A percentile compares a stretch with the other conserved stretches of the same genome.
Evolutionary conservation across 768 basidiomycete genomes (phyloP).

Genomic region (Strobilomyces dryophilus): DNA sequence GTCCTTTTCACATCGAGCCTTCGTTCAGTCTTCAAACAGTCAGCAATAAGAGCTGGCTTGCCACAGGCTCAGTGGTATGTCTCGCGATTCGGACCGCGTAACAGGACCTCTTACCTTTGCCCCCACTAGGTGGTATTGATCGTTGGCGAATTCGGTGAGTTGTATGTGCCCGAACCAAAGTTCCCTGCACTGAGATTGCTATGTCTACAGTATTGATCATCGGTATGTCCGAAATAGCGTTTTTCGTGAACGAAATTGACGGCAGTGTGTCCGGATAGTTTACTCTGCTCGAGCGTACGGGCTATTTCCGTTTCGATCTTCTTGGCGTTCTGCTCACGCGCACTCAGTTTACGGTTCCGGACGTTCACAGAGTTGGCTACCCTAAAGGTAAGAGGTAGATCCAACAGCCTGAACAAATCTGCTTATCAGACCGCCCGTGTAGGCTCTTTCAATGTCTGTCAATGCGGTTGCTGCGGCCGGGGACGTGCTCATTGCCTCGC

Average conservation of each 20-base stretch:
- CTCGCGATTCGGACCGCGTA: neutral
- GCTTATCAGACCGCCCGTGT: neutral
- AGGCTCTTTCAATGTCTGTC: conserved; percentile 47
- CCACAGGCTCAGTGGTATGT: conserved; percentile 36
- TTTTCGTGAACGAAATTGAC: conserved; percentile 4
- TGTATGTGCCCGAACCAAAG: neutral
- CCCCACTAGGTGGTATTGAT: conserved; percentile 30
- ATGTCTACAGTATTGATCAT: conserved; percentile 28
- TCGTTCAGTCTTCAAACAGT: conserved; percentile 31
- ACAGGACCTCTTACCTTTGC: neutral
- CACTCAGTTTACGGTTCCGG: conserved; percentile 34
- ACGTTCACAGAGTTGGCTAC: conserved; percentile 45
- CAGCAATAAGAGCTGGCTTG: conserved; percentile 45
- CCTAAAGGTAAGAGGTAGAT: conserved; percentile 38
- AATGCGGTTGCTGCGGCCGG: conserved; percentile 51
- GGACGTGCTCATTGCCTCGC: conserved; percentile 49
- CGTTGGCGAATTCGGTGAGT: conserved; percentile 39
- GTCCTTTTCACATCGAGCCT: neutral
- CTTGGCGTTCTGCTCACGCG: neutral
- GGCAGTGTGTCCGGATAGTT: conserved; percentile 22
- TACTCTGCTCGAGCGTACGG: conserved; percentile 37
- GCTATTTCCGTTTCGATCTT: neutral
- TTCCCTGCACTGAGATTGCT: conserved; percentile 6
- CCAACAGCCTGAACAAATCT: neutral
- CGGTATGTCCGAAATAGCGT: conserved; percentile 24